Percentiles rank a stretch among this genome's conserved stretches.
Evolutionary conservation across 2,329 filamentous ascomycete species (phyloP).

Genomic region (Fonsecaea erecta): DNA sequence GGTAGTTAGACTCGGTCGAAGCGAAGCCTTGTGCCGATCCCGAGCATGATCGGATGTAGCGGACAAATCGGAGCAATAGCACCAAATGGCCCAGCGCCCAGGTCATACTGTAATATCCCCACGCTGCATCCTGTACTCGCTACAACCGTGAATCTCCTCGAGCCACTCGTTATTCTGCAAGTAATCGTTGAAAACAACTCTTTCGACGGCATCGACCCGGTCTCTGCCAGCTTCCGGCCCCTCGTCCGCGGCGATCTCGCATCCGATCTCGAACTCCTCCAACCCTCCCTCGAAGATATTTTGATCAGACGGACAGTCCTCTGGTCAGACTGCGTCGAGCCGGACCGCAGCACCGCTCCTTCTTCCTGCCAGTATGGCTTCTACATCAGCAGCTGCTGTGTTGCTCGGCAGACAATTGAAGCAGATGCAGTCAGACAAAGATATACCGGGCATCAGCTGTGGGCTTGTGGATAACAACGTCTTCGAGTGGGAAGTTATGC

Average conservation of each 20-base stretch:
- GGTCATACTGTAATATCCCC: too few relatives aligned
- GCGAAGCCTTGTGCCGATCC: neutral
- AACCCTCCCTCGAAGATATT: neutral
- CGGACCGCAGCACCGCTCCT: neutral
- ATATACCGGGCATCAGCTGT: slow-evolving; percentile 92
- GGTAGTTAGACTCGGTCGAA: neutral
- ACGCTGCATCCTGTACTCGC: neutral
- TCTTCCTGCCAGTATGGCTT: slow-evolving; percentile 41
- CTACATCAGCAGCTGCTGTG: slow-evolving; percentile 65
- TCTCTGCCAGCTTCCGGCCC: neutral
- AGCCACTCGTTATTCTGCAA: neutral
- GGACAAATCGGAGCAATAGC: slow-evolving; percentile 4
- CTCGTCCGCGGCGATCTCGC: neutral
- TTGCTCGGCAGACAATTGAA: slow-evolving; percentile 86
- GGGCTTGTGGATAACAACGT: slow-evolving; percentile 85
- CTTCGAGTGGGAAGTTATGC: slow-evolving; percentile 98
- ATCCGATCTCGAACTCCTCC: neutral
- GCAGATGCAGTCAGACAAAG: slow-evolving; percentile 88
- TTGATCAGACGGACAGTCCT: neutral
- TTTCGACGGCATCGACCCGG: neutral
- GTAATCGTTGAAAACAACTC: neutral
- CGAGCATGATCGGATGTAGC: neutral
- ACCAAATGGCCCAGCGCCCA: too few relatives aligned
- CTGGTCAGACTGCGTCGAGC: neutral
- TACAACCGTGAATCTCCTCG: neutral